These are phyloP conservation scores for Chlamydomonas urium DNA, from an alignment of 139 green algal species.

Conservation along the genomic window DNA sequence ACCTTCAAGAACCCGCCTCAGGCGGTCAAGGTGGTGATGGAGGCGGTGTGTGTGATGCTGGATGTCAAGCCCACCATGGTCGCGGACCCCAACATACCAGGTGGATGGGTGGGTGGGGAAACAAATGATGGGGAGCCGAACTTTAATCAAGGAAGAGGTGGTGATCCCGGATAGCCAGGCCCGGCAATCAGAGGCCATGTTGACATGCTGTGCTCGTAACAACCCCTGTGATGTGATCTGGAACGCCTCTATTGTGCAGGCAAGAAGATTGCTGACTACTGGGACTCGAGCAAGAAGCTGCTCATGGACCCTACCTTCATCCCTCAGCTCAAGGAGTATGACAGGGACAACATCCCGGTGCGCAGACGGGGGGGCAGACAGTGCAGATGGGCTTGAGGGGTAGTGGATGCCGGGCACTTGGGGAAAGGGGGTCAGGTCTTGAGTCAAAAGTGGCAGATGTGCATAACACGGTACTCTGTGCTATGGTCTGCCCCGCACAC, in stretches of 20 bases:
- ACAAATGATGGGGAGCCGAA: no score
- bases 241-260: constrained; percentile 15
- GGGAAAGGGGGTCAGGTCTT: not conserved
- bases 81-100: constrained; percentile 64
- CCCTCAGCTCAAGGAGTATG: constrained; percentile 63
- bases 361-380: no score
- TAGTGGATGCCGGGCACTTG: no score
- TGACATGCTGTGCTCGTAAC: no score
- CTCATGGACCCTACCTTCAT: constrained; percentile 69
- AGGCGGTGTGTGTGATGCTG: constrained; percentile 81
- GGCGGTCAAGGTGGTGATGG: constrained; percentile 74
- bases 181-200: no score
- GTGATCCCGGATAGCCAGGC: no score
- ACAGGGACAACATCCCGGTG: constrained; percentile 76
- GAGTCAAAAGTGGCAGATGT: not conserved
- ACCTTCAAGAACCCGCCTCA: constrained; percentile 66
- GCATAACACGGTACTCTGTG: not conserved
- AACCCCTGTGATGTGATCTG: no score
- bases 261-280: constrained; percentile 74
- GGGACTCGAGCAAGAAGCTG: constrained; percentile 68
- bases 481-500: not conserved
- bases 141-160: no score
- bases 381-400: no score
- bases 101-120: no score
- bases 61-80: constrained; percentile 81